Evolutionary conservation across 192 early-diverging fungal species (phyloP).

Genomic region (Backusella macrospora): DNA sequence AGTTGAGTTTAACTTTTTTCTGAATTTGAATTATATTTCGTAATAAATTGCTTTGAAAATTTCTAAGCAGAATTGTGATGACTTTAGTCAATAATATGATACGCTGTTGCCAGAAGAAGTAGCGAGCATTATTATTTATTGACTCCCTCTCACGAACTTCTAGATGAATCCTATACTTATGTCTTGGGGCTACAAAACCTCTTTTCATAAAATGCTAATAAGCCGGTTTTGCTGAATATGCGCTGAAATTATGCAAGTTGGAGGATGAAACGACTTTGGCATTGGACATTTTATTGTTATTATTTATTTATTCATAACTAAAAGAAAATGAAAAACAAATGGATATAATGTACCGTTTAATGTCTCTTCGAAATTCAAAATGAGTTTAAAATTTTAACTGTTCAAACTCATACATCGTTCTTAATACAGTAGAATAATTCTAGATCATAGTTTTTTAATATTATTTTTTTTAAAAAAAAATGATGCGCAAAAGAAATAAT

Average conservation of each 20-base stretch:
- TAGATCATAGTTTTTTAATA: too few relatives aligned
- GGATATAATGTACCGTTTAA: too few relatives aligned
- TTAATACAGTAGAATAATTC: too few relatives aligned
- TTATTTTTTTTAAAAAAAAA: too few relatives aligned
- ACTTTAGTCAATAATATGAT: slow-evolving; percentile 17
- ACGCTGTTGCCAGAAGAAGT: background rate
- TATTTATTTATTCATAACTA: background rate
- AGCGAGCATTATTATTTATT: slow-evolving; percentile 3
- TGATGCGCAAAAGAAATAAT: too few relatives aligned
- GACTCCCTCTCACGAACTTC: slow-evolving; percentile 20
- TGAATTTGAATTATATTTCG: background rate
- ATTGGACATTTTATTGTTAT: slow-evolving; percentile 6
- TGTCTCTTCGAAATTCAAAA: too few relatives aligned
- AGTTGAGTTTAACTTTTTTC: background rate
- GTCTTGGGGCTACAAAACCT: background rate
- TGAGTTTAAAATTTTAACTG: too few relatives aligned
- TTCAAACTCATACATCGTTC: too few relatives aligned
- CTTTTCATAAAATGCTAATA: slow-evolving; percentile 21
- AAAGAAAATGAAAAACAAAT: background rate
- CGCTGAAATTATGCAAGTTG: slow-evolving; percentile 25
- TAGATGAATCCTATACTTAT: slow-evolving; percentile 19
- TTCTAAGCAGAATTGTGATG: slow-evolving; percentile 10
- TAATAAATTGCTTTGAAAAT: background rate
- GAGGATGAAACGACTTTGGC: slow-evolving; percentile 27
- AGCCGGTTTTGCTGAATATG: slow-evolving; percentile 29